Base-by-base conservation (phyloP, 202 grass and related monocot species). In the Elaeis oleifera region DNA sequence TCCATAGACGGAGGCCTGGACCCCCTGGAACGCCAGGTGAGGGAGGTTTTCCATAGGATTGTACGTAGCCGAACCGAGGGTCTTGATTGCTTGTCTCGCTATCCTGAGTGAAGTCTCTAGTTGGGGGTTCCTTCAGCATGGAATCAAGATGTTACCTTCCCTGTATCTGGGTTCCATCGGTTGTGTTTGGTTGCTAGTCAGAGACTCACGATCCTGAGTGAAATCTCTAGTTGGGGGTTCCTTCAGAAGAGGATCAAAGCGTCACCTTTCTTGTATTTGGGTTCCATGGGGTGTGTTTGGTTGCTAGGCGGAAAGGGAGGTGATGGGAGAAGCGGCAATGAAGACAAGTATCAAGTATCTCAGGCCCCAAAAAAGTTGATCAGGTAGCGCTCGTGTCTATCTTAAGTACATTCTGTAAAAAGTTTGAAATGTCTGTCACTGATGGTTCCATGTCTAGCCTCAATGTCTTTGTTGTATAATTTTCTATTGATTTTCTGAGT, bases 41-140 rank as follows among this genome's bases (percentile, higher is more conserved):
- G 88, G 58, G 88, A 97, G 75, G 88, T 97, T 4, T 97, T 97
- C 76, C 84, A 86, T 76, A 70, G 88, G 50, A 92, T 97, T 17
- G 82, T 97, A 26, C 81, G 88, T 18, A 76, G 82, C 82, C 84
- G 94, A 15, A 92, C 86, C 50, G 88, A 97, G 69, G 79, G 84
- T 3, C 59, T 97, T 16, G 85, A 97, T 80, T 92, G 82, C 0
- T 63, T 81, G 20, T 68, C 71, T 65, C 31, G 65, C 68, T 68
- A 53, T 72, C 56, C 63, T 2, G 75, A 86, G n/a, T 97, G 82
- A 97, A 44, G 50, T 48, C 1, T 25, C 15, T 23, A 14, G 23
- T 49, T 26, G 25, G 53, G 54, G 50, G 16, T 54, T 65, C 50
- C 51, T 31, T 21, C 25, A 27, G 50, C 48, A 55, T 49, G 50